Percentiles rank a stretch among this genome's conserved stretches.
Conservation (phyloP, 2,329 filamentous ascomycete genomes). For the Mollisia scopiformis region DNA sequence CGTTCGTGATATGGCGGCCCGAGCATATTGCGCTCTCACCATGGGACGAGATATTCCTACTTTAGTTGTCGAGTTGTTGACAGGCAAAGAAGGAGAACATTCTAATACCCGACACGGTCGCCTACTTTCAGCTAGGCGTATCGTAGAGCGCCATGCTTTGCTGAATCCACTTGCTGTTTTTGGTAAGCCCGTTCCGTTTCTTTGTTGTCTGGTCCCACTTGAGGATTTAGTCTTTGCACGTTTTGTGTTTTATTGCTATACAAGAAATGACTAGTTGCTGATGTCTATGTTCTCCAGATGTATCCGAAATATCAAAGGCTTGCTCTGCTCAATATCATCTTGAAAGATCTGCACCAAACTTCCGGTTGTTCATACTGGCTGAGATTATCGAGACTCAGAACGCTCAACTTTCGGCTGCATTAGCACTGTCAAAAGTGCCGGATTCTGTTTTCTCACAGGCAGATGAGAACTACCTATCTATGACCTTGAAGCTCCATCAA, state of each 20-base stretch:
- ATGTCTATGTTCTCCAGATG: not conserved
- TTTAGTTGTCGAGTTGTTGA: constrained; percentile 37
- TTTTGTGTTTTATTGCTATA: not conserved
- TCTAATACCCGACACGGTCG: constrained; percentile 62
- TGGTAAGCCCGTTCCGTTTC: constrained; percentile 39
- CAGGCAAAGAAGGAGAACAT: constrained; percentile 34
- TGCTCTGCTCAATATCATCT: not conserved
- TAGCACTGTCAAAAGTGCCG: not conserved
- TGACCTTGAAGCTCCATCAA: not conserved
- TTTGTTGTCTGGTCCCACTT: not conserved
- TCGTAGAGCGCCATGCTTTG: constrained; percentile 56
- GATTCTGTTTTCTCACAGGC: not conserved
- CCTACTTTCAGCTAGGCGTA: constrained; percentile 57
- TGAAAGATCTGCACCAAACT: not conserved
- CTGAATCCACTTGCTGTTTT: constrained; percentile 47
- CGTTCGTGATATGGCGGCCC: constrained; percentile 78
- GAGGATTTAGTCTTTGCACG: not conserved
- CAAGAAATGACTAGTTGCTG: not conserved
- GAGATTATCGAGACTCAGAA: not conserved
- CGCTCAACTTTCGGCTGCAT: not conserved
- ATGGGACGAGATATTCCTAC: constrained; percentile 53
- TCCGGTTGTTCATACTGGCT: not conserved
- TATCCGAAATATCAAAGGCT: not conserved
- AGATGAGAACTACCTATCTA: not conserved
- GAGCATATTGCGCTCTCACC: constrained; percentile 69